These are phyloP conservation scores for Yamadazyma olivae DNA, from an alignment of 805 yeast genomes.

Conservation along the genomic window DNA sequence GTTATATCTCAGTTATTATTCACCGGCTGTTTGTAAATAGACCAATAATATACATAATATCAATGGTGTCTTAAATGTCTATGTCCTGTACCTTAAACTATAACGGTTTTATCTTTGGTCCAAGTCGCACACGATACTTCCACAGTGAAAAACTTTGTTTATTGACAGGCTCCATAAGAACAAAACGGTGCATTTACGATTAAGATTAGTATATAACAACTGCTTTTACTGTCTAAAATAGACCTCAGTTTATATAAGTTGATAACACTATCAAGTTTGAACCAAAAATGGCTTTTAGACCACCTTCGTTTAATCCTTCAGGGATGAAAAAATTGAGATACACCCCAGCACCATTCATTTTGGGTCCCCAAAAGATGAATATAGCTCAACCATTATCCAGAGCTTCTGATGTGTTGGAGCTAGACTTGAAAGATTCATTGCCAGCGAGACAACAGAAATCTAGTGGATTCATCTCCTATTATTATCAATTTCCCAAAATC, in stretches of 20 bases:
- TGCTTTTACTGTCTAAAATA: too few relatives aligned
- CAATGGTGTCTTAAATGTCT: too few relatives aligned
- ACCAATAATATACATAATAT: too few relatives aligned
- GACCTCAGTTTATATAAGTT: too few relatives aligned
- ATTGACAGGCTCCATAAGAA: too few relatives aligned
- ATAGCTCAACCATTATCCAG: slow-evolving; percentile 42
- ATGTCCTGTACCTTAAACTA: too few relatives aligned
- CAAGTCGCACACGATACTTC: slow-evolving; percentile 6
- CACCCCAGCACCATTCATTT: slow-evolving; percentile 23
- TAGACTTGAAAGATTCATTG: slow-evolving; percentile 19
- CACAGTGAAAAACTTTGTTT: background rate
- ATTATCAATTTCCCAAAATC: slow-evolving; percentile 48
- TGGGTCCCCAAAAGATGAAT: slow-evolving; percentile 37
- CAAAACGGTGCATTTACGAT: too few relatives aligned
- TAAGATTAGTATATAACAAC: too few relatives aligned
- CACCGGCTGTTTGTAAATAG: too few relatives aligned
- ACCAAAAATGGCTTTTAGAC: slow-evolving; percentile 20
- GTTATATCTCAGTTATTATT: too few relatives aligned
- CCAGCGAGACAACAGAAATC: slow-evolving; percentile 13
- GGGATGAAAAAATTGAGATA: slow-evolving; percentile 16
- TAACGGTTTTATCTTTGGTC: too few relatives aligned
- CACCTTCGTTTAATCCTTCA: slow-evolving; percentile 15
- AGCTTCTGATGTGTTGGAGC: slow-evolving; percentile 35
- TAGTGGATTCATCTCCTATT: slow-evolving; percentile 19
- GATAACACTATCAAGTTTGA: too few relatives aligned